Base-by-base conservation (phyloP, 192 early-diverging fungal genomes). In the Ambispora gerdemannii region DNA sequence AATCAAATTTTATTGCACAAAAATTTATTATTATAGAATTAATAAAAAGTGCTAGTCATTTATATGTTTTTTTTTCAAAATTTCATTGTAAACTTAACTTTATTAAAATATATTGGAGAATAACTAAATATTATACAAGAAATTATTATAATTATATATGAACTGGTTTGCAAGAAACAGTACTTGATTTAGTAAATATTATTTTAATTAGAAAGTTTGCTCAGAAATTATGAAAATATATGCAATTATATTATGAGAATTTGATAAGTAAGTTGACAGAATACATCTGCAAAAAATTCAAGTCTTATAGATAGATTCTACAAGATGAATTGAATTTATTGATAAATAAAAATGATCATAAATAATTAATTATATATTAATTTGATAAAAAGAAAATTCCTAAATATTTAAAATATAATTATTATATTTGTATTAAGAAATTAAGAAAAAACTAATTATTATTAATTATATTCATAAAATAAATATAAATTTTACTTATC, bases 61-160 rank as follows among this genome's bases (percentile, higher is more conserved):
- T 50, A 59, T 76, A 38, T 50, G 56, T 58, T 63, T 76, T 72
- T 67, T 75, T 63, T 35, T 67, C 59, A 35, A 75, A 75, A 32
- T 75, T 75, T 71, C 58, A 75, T 36, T 75, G 69, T 36, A 63
- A 72, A 22, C 55, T 76, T 25, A 76, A 76, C 33, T 76, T 72
- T 51, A 72, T 76, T 47, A 51, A 76, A 55, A 67, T 67, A 55
- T 76, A 72, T 56, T 76, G 56, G 70, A 71, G 71, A 17, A 71
- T 71, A 43, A 31, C 55, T 38, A 76, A 73, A 30, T 10, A 35
- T 31, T 76, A 69, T 63, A 63, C 71, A 38, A 49, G 65, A 7
- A 49, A 72, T 20, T 3, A 73, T 15, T 72, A 71, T 68, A 50
- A 72, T 63, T 76, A 76, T 32, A 69, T 59, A 25, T 76, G 68